phyloP scores from a whole-genome alignment of 2,329 filamentous ascomycete species.

The Trichoderma sp. region DNA sequence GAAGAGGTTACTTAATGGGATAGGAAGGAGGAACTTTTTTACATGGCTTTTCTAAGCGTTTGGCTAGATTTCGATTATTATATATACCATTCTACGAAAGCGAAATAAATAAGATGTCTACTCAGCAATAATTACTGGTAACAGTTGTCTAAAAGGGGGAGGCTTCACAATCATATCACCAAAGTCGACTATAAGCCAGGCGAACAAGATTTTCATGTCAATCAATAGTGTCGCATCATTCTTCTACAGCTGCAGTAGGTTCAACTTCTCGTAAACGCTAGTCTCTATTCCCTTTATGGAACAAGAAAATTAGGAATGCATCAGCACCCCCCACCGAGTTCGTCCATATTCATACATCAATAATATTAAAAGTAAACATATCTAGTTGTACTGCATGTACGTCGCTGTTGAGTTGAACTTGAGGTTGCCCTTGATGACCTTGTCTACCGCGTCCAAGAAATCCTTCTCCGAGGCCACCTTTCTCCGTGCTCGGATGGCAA shows the following conservation, averaged over 20 bases:
- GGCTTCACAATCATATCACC: neutral
- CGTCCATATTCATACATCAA: slow-evolving; percentile 39
- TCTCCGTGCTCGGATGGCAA: slow-evolving; percentile 87
- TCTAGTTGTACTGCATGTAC: slow-evolving; percentile 98
- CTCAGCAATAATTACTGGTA: neutral
- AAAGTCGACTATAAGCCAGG: neutral
- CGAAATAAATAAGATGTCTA: neutral
- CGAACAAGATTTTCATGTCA: slow-evolving; percentile 2
- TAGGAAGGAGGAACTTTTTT: neutral
- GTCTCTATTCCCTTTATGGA: slow-evolving; percentile 25
- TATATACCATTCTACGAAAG: neutral
- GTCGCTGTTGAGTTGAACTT: slow-evolving; percentile 99
- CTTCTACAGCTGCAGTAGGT: neutral
- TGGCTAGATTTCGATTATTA: neutral
- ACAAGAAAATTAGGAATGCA: slow-evolving; percentile 30
- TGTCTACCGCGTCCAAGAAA: slow-evolving; percentile 96
- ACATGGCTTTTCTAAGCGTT: neutral
- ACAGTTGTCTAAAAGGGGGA: neutral
- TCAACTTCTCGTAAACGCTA: slow-evolving; percentile 22
- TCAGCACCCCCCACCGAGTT: slow-evolving; percentile 30
- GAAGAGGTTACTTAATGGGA: neutral
- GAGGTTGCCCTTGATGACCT: slow-evolving; percentile 98
- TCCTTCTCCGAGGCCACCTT: slow-evolving; percentile 99
- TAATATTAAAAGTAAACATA: slow-evolving; percentile 34
- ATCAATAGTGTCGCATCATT: neutral